A percentile compares a stretch with the other conserved stretches of the same genome.
Conservation (phyloP, 306 rosid species). For the Mucuna pruriens region DNA sequence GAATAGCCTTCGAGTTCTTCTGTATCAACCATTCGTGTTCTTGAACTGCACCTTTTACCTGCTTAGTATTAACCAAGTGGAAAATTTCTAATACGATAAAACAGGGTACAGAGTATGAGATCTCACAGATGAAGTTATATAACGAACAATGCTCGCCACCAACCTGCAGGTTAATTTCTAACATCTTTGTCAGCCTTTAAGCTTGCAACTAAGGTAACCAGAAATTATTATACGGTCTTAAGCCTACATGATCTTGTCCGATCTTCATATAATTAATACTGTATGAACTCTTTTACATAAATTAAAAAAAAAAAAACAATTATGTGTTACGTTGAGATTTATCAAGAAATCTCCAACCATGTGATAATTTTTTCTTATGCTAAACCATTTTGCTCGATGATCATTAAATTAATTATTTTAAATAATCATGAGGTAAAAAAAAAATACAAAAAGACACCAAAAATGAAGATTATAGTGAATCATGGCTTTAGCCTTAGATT, state of each 20-base stretch:
- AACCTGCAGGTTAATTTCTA: constrained; percentile 52
- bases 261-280: too few species aligned
- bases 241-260: too few species aligned
- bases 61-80: neutral
- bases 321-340: too few species aligned
- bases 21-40: neutral
- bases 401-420: neutral
- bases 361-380: neutral
- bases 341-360: too few species aligned
- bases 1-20: constrained; percentile 3
- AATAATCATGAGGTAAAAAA: neutral
- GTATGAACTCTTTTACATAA: neutral
- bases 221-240: too few species aligned
- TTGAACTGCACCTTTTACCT: constrained; percentile 29
- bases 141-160: constrained; percentile 58
- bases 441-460: neutral
- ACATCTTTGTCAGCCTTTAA: constrained; percentile 22
- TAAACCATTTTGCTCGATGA: neutral
- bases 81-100: neutral
- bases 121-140: constrained; percentile 27
- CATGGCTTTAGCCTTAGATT: neutral
- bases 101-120: constrained; percentile 3
- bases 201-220: neutral
- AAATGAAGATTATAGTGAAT: neutral
- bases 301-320: too few species aligned